phyloP scores from a whole-genome alignment of 371 early-diverging fungal genomes.

The Massospora cicadina region DNA sequence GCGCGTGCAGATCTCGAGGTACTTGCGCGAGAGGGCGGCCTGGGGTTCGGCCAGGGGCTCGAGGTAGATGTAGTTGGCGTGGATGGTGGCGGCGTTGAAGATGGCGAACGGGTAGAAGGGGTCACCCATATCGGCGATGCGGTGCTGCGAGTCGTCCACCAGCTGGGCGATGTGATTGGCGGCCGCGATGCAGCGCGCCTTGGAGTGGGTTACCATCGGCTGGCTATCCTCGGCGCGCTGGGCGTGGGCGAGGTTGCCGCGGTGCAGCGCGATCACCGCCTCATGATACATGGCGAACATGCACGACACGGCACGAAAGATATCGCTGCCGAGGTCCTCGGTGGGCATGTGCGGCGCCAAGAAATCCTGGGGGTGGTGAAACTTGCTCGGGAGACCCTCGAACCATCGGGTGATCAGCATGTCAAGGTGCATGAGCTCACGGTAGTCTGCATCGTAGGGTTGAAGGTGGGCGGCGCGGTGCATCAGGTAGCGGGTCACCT shows the following conservation, averaged over 20 bases:
- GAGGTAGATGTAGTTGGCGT: conserved; percentile 1
- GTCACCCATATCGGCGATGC: conserved; percentile 3
- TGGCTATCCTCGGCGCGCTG: background rate
- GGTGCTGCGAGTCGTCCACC: background rate
- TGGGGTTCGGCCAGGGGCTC: background rate
- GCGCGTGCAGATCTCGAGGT: background rate
- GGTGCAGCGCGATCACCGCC: conserved; percentile 4
- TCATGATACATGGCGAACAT: conserved; percentile 8
- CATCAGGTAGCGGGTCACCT: conserved; percentile 6
- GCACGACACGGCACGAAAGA: conserved; percentile 6
- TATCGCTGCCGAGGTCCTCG: background rate
- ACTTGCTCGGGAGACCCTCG: background rate
- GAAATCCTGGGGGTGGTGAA: conserved; percentile 4
- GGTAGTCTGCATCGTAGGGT: conserved; percentile 5
- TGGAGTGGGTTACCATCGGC: background rate
- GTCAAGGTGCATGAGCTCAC: background rate
- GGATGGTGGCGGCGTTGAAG: conserved; percentile 11
- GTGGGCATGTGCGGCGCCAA: background rate
- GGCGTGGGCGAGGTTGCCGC: conserved; percentile 8
- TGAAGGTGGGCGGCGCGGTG: background rate
- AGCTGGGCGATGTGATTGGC: conserved; percentile 7
- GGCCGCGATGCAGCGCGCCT: background rate
- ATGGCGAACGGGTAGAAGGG: conserved; percentile 5
- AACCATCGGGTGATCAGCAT: background rate
- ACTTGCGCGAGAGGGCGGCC: background rate